Base-by-base conservation (phyloP, 2,329 filamentous ascomycete species). In the Paraphoma chrysanthemicola region DNA sequence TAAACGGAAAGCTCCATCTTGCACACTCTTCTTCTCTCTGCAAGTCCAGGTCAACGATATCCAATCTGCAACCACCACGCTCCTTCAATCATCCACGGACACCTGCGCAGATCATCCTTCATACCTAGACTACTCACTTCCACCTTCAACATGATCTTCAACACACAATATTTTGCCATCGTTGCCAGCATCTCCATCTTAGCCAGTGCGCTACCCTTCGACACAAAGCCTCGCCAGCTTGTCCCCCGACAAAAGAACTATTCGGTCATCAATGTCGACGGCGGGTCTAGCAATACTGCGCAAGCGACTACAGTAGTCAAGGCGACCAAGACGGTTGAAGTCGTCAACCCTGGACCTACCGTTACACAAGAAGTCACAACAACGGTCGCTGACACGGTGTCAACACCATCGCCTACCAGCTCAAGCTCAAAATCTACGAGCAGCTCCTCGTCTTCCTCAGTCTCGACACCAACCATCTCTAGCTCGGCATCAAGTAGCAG, bases 211-310 rank as follows among this genome's bases (percentile, higher is more conserved):
- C 55, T 70, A 30, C 74, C 74, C 2, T 57, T 77, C 16, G 68
- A 73, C 12, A 55, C 59, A 48, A 57, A 60, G 39, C 54, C 56
- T 29, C 58, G 52, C 29, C 41, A 66, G 14, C 18, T 70, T 30
- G 61, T 54, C 29, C 62, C 63, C 28, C 70, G 72, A 11, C 62
- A 65, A 31, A 77, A 73, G 54, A 72, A 68, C 31, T 78, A 77
- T 52, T 67, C 71, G 3, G 66, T 78, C n/a, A 72, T 78, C 60
- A 78, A 78, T 49, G 76, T 77, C 18, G 76, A 76, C 43, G 76
- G 76, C 30, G 75, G 75, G 23, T 64, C 70, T 11, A 68, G 67
- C 17, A 38, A 64, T 46, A 61, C 53, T 31, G 44, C 62, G 43
- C 53, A 61, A 48, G 48, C 64, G 28, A 70, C 68, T 6, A 68